Conservation (phyloP, 176 grass and related monocot genomes). For the Zea luxurians region DNA sequence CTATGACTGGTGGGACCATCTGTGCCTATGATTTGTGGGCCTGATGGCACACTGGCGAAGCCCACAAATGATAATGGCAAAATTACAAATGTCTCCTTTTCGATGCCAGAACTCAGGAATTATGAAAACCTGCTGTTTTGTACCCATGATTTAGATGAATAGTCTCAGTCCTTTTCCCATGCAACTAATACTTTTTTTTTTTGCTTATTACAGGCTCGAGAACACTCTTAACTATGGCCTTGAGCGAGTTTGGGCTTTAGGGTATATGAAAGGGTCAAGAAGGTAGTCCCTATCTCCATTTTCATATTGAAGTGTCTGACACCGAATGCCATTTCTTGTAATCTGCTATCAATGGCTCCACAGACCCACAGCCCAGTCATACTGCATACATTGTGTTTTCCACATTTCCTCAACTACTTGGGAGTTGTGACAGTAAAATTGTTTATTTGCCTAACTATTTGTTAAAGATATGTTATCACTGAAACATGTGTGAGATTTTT, state of each 20-base stretch:
- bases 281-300: slow-evolving; percentile 44
- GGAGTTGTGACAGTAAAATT: neutral
- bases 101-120: neutral
- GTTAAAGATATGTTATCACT: neutral
- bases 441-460: slow-evolving; percentile 6
- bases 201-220: slow-evolving; percentile 71
- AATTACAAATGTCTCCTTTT: neutral
- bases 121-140: neutral
- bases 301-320: slow-evolving; percentile 3
- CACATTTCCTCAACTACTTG: slow-evolving; percentile 3
- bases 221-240: slow-evolving; percentile 97
- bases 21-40: too few relatives aligned
- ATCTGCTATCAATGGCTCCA: slow-evolving; percentile 13
- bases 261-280: slow-evolving; percentile 91
- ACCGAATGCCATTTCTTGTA: slow-evolving; percentile 13
- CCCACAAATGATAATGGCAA: too few relatives aligned
- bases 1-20: too few relatives aligned
- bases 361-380: neutral
- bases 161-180: neutral
- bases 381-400: neutral
- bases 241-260: slow-evolving; percentile 97
- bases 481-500: slow-evolving; percentile 22
- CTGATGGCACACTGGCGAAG: too few relatives aligned
- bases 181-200: slow-evolving; percentile 11
- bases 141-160: slow-evolving; percentile 22